Conservation (phyloP, 768 basidiomycete genomes). For the Tubosaeta sp. region DNA sequence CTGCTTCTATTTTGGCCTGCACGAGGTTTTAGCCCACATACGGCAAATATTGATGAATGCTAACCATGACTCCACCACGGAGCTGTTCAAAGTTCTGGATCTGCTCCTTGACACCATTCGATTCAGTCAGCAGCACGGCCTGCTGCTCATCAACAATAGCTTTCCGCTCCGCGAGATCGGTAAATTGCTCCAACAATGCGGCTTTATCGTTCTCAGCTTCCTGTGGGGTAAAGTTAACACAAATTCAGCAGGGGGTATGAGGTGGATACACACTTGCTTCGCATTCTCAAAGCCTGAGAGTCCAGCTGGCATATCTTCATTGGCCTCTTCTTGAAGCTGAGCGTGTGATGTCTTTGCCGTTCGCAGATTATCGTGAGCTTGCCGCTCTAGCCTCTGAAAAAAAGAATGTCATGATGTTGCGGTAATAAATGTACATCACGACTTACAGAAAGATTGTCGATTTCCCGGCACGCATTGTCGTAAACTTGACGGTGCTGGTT, state of each 20-base stretch:
- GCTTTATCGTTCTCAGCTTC: constrained; percentile 53
- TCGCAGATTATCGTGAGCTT: constrained; percentile 22
- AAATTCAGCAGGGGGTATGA: neutral
- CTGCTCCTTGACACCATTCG: constrained; percentile 43
- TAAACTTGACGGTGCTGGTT: constrained; percentile 29
- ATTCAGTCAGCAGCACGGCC: constrained; percentile 37
- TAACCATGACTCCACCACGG: constrained; percentile 43
- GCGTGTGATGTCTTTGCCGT: constrained; percentile 34
- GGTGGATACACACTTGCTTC: constrained; percentile 41
- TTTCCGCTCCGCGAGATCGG: constrained; percentile 42
- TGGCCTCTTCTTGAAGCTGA: constrained; percentile 54
- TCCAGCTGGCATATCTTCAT: constrained; percentile 64
- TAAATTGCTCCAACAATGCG: constrained; percentile 44
- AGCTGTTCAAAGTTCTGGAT: constrained; percentile 50
- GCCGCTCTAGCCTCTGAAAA: constrained; percentile 20
- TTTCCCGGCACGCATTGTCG: constrained; percentile 24
- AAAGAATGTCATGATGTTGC: neutral
- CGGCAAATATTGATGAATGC: constrained; percentile 11
- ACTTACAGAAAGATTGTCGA: constrained; percentile 36
- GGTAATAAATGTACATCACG: neutral
- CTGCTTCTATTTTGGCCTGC: constrained; percentile 48
- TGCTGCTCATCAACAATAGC: constrained; percentile 45
- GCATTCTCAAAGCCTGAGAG: constrained; percentile 54
- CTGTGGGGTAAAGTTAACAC: constrained; percentile 31
- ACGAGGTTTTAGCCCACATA: too few relatives aligned